Conservation (phyloP, 495 filamentous ascomycete genomes). For the Penicillium cosmopolitanum region DNA sequence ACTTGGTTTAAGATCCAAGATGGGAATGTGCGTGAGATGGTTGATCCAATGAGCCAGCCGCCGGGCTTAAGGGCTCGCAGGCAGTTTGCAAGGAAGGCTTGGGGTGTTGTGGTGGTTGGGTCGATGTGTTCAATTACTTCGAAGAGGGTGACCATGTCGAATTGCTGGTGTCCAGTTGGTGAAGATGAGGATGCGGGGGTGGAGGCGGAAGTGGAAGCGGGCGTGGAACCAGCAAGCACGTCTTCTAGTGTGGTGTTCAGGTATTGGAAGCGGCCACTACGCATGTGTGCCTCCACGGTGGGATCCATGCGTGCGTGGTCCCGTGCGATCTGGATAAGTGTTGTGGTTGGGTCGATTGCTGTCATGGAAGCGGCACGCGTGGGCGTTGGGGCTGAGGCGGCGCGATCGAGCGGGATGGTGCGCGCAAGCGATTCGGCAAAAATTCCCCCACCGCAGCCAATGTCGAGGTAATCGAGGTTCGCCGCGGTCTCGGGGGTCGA, state of each 20-base stretch:
- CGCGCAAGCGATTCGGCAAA: slow-evolving; percentile 91
- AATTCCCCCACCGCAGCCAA: slow-evolving; percentile 96
- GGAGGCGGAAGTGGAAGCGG: not conserved
- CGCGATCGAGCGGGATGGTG: slow-evolving; percentile 49
- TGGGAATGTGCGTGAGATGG: slow-evolving; percentile 84
- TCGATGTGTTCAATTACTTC: slow-evolving; percentile 93
- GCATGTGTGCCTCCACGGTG: slow-evolving; percentile 47
- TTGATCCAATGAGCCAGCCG: slow-evolving; percentile 89
- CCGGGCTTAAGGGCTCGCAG: slow-evolving; percentile 80
- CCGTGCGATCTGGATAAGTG: slow-evolving; percentile 78
- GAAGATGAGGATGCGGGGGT: not conserved
- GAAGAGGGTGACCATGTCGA: slow-evolving; percentile 83
- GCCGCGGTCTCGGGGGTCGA: slow-evolving; percentile 16
- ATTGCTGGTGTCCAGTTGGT: slow-evolving; percentile 31
- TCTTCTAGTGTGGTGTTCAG: slow-evolving; percentile 72
- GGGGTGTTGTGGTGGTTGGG: slow-evolving; percentile 54
- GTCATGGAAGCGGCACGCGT: slow-evolving; percentile 68
- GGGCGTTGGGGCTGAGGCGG: slow-evolving; percentile 53
- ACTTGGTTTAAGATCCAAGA: slow-evolving; percentile 92
- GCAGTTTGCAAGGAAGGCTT: slow-evolving; percentile 68
- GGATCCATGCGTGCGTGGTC: slow-evolving; percentile 74
- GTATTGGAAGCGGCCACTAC: slow-evolving; percentile 66
- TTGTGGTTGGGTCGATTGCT: slow-evolving; percentile 80
- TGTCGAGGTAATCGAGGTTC: slow-evolving; percentile 76
- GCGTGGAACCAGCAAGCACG: slow-evolving; percentile 39